A percentile compares a stretch with the other conserved stretches of the same genome.
Conservation (phyloP, 1,284 basidiomycete genomes). For the Microbotryum lychnidis-dioicae region DNA sequence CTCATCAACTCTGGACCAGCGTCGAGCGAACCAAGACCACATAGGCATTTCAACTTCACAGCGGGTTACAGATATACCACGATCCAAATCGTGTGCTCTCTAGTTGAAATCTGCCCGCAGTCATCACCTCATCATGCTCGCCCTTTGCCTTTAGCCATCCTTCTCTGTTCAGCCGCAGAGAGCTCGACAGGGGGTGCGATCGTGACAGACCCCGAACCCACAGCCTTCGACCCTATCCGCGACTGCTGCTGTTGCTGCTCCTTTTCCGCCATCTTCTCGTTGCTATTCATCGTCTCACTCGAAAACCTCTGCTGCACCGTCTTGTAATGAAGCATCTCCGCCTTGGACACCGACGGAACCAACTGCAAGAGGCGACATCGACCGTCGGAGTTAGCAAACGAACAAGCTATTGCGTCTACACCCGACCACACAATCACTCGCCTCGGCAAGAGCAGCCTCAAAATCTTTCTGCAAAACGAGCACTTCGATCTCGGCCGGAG, state of each 20-base stretch:
- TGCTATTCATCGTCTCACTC: constrained; percentile 24
- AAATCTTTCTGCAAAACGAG: constrained; percentile 70
- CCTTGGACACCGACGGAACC: constrained; percentile 76
- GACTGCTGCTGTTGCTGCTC: constrained; percentile 1
- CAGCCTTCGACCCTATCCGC: no score
- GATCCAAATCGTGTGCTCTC: no score
- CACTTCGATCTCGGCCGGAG: constrained; percentile 62
- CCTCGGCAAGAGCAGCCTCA: constrained; percentile 57
- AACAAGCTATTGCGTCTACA: background rate
- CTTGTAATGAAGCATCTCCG: constrained; percentile 81
- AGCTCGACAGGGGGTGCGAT: no score
- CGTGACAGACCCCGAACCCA: no score
- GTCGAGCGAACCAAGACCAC: no score
- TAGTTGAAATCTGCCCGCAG: no score
- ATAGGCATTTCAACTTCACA: background rate
- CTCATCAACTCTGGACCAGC: no score
- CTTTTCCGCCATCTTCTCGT: constrained; percentile 22
- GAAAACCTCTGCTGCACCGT: constrained; percentile 23
- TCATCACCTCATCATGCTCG: background rate
- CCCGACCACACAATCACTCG: background rate
- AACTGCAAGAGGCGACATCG: constrained; percentile 41
- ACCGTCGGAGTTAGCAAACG: background rate
- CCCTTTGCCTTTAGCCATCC: background rate
- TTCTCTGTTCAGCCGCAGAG: background rate
- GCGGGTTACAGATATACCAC: background rate